Conservation (phyloP, 1,139 yeast genomes). For the Nakaseomyces kungkrabaensis region DNA sequence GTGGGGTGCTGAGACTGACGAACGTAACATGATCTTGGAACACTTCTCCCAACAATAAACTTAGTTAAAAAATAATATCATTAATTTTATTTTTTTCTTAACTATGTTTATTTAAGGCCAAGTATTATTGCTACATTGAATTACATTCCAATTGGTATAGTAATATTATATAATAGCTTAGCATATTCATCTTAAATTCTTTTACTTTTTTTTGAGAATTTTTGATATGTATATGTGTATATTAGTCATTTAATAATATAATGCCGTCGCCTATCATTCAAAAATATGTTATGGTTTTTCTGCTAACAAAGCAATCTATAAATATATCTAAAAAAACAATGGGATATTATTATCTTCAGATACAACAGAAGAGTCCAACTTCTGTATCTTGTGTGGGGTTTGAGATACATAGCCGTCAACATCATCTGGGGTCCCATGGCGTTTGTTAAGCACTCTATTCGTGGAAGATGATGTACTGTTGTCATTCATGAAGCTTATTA, state of each 20-base stretch:
- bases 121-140: neutral
- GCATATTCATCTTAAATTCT: neutral
- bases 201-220: neutral
- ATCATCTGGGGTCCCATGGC: neutral
- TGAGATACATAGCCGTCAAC: neutral
- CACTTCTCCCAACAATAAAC: conserved; percentile 77
- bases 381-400: neutral
- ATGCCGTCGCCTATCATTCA: neutral
- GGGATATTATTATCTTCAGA: neutral
- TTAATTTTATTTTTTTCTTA: neutral
- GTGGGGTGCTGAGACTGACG: conserved; percentile 99
- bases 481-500: conserved; percentile 16
- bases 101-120: conserved; percentile 1
- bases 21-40: conserved; percentile 93
- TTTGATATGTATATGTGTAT: conserved; percentile 1
- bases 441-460: neutral
- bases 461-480: neutral
- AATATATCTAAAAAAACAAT: neutral
- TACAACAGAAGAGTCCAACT: neutral
- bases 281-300: neutral
- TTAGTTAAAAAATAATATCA: neutral
- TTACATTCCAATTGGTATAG: neutral
- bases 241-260: conserved; percentile 1
- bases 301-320: too few species aligned
- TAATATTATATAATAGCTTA: conserved; percentile 2